Conservation (phyloP, 2,329 filamentous ascomycete species). For the Neonectria sp. region DNA sequence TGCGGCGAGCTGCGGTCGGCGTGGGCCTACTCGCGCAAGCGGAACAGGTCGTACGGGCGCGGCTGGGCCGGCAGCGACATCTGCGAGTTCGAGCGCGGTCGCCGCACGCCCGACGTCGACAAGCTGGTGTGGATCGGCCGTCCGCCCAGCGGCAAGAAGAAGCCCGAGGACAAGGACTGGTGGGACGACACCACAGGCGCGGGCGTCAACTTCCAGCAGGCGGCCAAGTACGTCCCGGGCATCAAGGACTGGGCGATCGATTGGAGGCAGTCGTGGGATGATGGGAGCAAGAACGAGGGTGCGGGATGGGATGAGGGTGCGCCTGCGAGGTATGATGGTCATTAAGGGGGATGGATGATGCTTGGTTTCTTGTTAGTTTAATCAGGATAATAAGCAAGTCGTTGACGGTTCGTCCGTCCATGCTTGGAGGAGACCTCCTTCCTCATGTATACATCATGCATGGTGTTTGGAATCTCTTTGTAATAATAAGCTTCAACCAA, state of each 20-base stretch:
- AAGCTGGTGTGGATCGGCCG: constrained; percentile 9
- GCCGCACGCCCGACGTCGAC: background rate
- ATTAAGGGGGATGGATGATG: background rate
- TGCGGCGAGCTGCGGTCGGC: constrained; percentile 14
- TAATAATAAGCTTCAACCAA: background rate
- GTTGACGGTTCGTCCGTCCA: background rate
- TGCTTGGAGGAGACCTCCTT: background rate
- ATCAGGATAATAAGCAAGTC: background rate
- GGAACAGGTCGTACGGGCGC: constrained; percentile 13
- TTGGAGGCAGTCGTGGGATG: background rate
- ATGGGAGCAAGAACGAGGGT: background rate
- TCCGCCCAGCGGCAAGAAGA: background rate
- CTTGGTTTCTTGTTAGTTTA: background rate
- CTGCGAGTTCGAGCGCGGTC: constrained; percentile 7
- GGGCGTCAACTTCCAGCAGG: background rate
- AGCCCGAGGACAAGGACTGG: background rate
- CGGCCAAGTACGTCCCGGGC: background rate
- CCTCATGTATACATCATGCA: too few relatives aligned
- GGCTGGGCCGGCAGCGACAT: constrained; percentile 12
- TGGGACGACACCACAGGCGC: background rate
- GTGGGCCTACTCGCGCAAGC: background rate
- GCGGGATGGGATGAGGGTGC: background rate
- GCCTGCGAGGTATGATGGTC: background rate
- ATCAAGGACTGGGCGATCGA: background rate
- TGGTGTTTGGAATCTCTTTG: background rate